Evolutionary conservation across 75 land plant species (phyloP).

Genomic region (Cryptomeria japonica): DNA sequence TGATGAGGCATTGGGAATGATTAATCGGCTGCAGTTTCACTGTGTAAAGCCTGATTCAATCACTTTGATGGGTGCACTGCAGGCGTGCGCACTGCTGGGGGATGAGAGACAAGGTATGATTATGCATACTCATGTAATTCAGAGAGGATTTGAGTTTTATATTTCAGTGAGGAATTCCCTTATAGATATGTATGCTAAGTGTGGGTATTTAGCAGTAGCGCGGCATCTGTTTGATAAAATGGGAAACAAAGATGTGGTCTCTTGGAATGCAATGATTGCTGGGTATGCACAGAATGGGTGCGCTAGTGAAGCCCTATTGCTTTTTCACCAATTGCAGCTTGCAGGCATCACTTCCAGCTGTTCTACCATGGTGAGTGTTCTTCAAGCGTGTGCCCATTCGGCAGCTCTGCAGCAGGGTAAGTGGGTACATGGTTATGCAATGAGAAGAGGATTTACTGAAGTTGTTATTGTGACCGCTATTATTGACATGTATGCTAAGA

Average conservation of each 20-base stretch:
- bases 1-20: conserved; percentile 9
- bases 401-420: conserved; percentile 17
- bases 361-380: conserved; percentile 20
- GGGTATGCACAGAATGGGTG: conserved; percentile 23
- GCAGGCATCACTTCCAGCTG: conserved; percentile 1
- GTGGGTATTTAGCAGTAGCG: conserved; percentile 24
- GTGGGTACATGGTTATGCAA: conserved; percentile 9
- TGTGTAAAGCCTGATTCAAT: not conserved
- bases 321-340: conserved; percentile 14
- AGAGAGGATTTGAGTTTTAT: not conserved
- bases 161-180: conserved; percentile 19
- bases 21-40: not conserved
- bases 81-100: not conserved
- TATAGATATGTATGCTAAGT: conserved; percentile 38
- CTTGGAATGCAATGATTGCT: conserved; percentile 29
- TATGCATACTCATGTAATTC: not conserved
- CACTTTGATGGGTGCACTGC: not conserved
- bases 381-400: conserved; percentile 21
- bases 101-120: not conserved
- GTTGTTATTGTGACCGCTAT: conserved; percentile 12
- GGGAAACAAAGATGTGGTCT: conserved; percentile 6
- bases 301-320: conserved; percentile 15
- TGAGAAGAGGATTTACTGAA: not conserved
- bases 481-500: conserved; percentile 21
- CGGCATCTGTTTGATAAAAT: conserved; percentile 13